A percentile compares a stretch with the other conserved stretches of the same genome.
phyloP scores from a whole-genome alignment of 805 yeast species.

The Torulaspora quercuum region DNA sequence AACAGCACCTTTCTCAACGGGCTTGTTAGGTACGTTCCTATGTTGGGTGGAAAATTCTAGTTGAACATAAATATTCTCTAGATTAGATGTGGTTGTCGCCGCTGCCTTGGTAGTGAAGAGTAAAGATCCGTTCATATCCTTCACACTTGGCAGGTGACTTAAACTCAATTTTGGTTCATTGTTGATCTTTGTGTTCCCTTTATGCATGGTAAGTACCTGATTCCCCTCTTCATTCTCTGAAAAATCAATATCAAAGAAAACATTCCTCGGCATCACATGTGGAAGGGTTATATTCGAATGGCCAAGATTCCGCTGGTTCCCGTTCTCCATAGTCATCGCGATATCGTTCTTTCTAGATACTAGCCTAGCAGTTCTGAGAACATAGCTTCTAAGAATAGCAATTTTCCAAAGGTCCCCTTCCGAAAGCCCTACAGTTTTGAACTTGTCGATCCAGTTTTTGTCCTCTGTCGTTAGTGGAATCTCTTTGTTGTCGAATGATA shows the following conservation, averaged over 20 bases:
- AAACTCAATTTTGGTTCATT: background rate
- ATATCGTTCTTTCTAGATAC: conserved; percentile 34
- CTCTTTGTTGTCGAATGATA: conserved; percentile 42
- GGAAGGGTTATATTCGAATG: conserved; percentile 8
- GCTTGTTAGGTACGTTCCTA: conserved; percentile 7
- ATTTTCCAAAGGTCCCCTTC: conserved; percentile 82
- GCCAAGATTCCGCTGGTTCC: conserved; percentile 33
- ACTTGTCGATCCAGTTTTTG: conserved; percentile 65
- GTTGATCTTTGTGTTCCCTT: conserved; percentile 2
- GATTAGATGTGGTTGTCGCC: conserved; percentile 40
- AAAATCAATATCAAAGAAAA: conserved; percentile 46
- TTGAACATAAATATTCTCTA: conserved; percentile 47
- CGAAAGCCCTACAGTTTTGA: conserved; percentile 68
- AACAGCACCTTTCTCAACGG: conserved; percentile 17
- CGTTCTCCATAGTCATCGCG: conserved; percentile 14
- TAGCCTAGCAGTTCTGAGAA: conserved; percentile 53
- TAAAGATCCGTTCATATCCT: conserved; percentile 35
- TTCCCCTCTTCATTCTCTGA: conserved; percentile 12
- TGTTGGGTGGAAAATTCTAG: conserved; percentile 30
- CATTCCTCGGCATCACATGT: conserved; percentile 46
- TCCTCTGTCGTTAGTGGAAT: conserved; percentile 63
- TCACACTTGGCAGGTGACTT: conserved; percentile 14
- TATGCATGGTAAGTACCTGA: background rate
- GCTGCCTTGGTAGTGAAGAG: conserved; percentile 39
- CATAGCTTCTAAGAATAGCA: conserved; percentile 63